Percentiles rank a stretch among this genome's conserved stretches.
Conservation (phyloP, 352 stramenopile genomes). For the Phytophthora nicotianae region DNA sequence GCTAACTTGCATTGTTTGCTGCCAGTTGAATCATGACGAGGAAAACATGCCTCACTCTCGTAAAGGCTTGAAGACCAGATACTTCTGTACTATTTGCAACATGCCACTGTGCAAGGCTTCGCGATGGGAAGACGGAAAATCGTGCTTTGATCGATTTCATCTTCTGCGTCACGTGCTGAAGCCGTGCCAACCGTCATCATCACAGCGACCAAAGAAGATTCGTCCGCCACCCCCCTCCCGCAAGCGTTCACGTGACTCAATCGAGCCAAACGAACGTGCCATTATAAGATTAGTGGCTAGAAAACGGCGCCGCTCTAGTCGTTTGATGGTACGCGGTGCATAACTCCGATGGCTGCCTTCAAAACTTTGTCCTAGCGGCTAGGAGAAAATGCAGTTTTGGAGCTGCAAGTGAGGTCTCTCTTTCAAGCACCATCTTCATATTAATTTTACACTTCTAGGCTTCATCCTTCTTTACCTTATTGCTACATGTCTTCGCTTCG, state of each 20-base stretch:
- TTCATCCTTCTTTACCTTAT: too few species aligned
- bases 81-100: not conserved
- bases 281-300: not conserved
- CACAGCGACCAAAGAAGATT: too few species aligned
- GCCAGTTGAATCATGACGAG: not conserved
- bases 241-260: not conserved
- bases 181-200: too few species aligned
- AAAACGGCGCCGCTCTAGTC: not conserved
- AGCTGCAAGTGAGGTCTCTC: too few species aligned
- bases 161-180: not conserved
- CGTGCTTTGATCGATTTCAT: not conserved
- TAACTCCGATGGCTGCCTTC: too few species aligned
- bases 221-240: not conserved
- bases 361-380: too few species aligned
- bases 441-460: too few species aligned
- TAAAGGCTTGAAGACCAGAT: not conserved
- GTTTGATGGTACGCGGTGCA: not conserved
- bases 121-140: not conserved
- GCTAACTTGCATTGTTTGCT: not conserved
- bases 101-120: not conserved
- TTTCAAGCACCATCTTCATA: too few species aligned
- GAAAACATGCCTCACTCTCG: not conserved
- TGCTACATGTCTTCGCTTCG: too few species aligned
- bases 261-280: not conserved
- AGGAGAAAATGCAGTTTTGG: too few species aligned